phyloP scores from a whole-genome alignment of 2,329 filamentous ascomycete genomes.

The Botryotinia convoluta region DNA sequence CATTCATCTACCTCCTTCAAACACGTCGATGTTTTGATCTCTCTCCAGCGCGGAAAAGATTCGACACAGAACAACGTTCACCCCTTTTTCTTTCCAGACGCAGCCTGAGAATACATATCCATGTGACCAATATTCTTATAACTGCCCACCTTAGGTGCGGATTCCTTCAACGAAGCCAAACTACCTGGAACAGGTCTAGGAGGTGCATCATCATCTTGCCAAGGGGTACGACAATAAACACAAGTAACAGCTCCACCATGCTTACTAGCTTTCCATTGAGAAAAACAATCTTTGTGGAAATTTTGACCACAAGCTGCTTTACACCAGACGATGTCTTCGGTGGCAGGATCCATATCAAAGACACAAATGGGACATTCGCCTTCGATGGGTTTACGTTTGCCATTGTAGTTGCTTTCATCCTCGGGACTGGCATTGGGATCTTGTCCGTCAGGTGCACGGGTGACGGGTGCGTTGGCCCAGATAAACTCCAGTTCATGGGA shows the following conservation, averaged over 20 bases:
- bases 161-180: constrained; percentile 24
- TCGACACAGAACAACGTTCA: background rate
- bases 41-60: background rate
- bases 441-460: constrained; percentile 21
- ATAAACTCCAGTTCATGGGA: constrained; percentile 25
- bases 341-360: constrained; percentile 34
- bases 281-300: constrained; percentile 52
- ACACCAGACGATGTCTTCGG: constrained; percentile 53
- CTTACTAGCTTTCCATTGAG: constrained; percentile 52
- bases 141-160: constrained; percentile 25
- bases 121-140: constrained; percentile 27
- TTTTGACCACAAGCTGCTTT: constrained; percentile 56
- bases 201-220: constrained; percentile 45
- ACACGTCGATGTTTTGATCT: background rate
- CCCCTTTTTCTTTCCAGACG: background rate
- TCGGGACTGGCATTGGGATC: constrained; percentile 6
- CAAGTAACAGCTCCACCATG: constrained; percentile 49
- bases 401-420: constrained; percentile 22
- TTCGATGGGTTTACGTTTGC: constrained; percentile 27
- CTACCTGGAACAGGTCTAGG: constrained; percentile 12
- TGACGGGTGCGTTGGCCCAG: constrained; percentile 27
- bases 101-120: constrained; percentile 22
- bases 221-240: constrained; percentile 58
- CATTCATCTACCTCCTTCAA: background rate
- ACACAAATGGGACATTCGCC: constrained; percentile 30